These are phyloP conservation scores for Eucalyptus pauciflora DNA, from an alignment of 345 rosid species.

Conservation along the genomic window DNA sequence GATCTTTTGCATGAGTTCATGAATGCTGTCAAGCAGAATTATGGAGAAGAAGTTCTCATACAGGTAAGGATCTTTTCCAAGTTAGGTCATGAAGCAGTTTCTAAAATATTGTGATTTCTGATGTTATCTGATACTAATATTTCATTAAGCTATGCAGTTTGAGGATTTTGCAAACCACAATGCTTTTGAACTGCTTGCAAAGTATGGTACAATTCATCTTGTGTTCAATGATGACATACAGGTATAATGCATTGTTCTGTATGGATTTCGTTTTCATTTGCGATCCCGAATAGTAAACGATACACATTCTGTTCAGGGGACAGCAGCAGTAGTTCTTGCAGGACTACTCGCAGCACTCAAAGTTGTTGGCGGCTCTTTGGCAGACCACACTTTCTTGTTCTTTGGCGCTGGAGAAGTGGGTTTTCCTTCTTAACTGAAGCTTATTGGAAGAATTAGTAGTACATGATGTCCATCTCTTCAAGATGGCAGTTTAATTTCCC, in stretches of 20 bases:
- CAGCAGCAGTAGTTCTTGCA: conserved; percentile 89
- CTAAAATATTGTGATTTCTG: neutral
- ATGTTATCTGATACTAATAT: neutral
- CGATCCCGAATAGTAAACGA: neutral
- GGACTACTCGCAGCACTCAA: conserved; percentile 79
- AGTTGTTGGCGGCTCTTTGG: conserved; percentile 51
- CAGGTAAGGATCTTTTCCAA: conserved; percentile 31
- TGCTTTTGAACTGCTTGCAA: conserved; percentile 70
- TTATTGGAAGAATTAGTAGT: neutral
- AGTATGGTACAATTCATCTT: conserved; percentile 69
- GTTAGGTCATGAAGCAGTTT: neutral
- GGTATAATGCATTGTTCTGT: conserved; percentile 7
- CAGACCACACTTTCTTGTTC: conserved; percentile 79
- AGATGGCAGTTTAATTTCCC: neutral
- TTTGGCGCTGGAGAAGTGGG: conserved; percentile 97
- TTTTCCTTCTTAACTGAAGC: neutral
- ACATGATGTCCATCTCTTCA: neutral
- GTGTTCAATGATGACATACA: conserved; percentile 96
- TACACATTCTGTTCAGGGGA: conserved; percentile 44
- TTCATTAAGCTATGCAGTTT: conserved; percentile 34
- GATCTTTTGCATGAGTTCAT: conserved; percentile 76
- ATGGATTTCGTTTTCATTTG: neutral
- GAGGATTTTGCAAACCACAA: conserved; percentile 99
- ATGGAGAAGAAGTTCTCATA: conserved; percentile 76
- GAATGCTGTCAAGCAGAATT: conserved; percentile 85